Percentiles rank a stretch among this genome's conserved stretches.
These are phyloP conservation scores for Blumeriella jaapii DNA, from an alignment of 2,329 filamentous ascomycete genomes.

Conservation along the genomic window DNA sequence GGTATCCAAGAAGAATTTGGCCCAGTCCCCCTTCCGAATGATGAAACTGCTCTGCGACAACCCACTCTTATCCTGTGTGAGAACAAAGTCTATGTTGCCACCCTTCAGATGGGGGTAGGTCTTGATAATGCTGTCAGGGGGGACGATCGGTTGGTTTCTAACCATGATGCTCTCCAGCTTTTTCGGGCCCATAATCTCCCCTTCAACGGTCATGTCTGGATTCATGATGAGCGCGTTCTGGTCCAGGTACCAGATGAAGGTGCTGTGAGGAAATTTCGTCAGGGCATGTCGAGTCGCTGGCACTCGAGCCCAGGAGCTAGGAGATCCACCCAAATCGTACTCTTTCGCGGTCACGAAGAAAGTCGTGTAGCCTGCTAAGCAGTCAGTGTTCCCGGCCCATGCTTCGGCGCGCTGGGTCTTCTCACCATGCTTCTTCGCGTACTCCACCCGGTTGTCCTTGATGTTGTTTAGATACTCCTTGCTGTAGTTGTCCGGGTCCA, in stretches of 20 bases:
- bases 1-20: conserved; percentile 81
- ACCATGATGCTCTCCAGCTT: conserved; percentile 71
- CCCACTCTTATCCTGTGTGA: conserved; percentile 77
- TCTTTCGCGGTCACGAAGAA: conserved; percentile 71
- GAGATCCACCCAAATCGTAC: conserved; percentile 55
- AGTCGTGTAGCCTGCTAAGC: conserved; percentile 81
- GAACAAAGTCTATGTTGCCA: conserved; percentile 65
- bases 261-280: conserved; percentile 62
- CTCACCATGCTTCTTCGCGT: conserved; percentile 78
- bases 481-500: conserved; percentile 56
- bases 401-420: conserved; percentile 3
- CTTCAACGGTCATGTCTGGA: conserved; percentile 54
- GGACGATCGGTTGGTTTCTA: conserved; percentile 75
- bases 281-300: conserved; percentile 85
- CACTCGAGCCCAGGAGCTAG: conserved; percentile 62
- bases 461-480: conserved; percentile 60
- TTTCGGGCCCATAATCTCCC: conserved; percentile 54
- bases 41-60: conserved; percentile 69
- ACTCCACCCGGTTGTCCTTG: conserved; percentile 71
- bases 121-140: conserved; percentile 92
- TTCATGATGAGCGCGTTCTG: conserved; percentile 85
- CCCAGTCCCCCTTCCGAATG: conserved; percentile 76
- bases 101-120: conserved; percentile 76
- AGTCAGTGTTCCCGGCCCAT: not conserved
- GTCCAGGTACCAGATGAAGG: conserved; percentile 81